Evolutionary conservation across 495 filamentous ascomycete genomes (phyloP), one percentile per base, ranked within the genome.

Genomic region (Echria macrotheca): DNA sequence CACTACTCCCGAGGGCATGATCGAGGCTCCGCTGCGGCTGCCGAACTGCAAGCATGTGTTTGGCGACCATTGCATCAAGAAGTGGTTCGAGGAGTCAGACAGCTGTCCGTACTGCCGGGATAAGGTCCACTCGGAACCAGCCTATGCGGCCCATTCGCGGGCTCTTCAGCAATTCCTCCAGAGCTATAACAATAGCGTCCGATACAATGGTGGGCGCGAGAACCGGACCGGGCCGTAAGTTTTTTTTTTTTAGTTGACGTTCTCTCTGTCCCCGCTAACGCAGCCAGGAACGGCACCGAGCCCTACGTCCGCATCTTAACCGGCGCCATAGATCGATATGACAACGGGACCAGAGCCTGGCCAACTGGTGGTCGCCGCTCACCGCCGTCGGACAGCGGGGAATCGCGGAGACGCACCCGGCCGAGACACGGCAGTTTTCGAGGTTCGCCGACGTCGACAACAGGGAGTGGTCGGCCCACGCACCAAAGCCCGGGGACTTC

Each of bases 41-140:
- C 76, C 77, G 10, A 73, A 70, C 45, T 80, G 77, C 65, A 77
- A 78, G 56, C 78, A 81, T 51, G 56, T 81, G 6, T 81, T 81
- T 52, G 78, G 78, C 15, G 72, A 78, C 40, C 69, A 73, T 40
- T 81, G 78, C 60, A 78, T 81, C 55, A 78, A 77, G 57, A 79
- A 76, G 52, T 81, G 78, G 78, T 73, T 80, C 41, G 64, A 77
- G 36, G 77, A 81, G 43, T 73, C 75, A 1, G 74, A 77, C 50
- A 80, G 68, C 46, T 81, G 78, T 54, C 78, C 78, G 0, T 77
- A 78, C 52, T 81, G 78, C 46, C 68, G 78, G 11, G 73, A 78
- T 49, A 77, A 77, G 47, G 65, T 81, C 9, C 75, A 67, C 11
- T 77, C 77, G 12, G 74, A 79, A 42, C 58, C 52, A 6, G 45